Evolutionary conservation across 306 rosid genomes (phyloP), one percentile per base, ranked within the genome.

Genomic region (Lathyrus oleraceus): DNA sequence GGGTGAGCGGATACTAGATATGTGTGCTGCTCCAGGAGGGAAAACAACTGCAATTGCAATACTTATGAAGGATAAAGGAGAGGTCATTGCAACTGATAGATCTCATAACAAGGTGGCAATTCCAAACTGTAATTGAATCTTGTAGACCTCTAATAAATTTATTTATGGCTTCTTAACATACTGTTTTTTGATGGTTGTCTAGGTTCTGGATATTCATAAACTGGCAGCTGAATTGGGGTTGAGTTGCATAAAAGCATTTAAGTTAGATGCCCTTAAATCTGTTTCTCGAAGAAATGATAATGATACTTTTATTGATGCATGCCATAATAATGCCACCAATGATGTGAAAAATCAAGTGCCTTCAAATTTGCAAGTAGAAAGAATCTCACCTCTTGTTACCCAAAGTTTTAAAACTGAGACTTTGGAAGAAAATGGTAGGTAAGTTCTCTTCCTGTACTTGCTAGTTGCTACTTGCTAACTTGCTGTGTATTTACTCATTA

Each of bases 21-120:
- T 94, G 97, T 94, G 98, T 86, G 98, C 98, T 64, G 98, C 98
- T 40, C 98, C 97, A 0, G 98, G 98, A 43, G 98, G 98, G 61
- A 94, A 94, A 84, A 90, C 97, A 67, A 94, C 96, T 67, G 98
- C 98, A 63, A 87, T 94, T 71, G 97, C 96, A 58, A 88, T 84
- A 57, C 96, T 90, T 42, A 94, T 94, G 96, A 90, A 85, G 81
- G 90, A 94, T 80, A 82, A 85, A 77, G 98, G 98, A 78, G 91
- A 94, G 86, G 74, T 94, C 71, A 70, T 94, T 80, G 98, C 98
- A 8, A 83, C 80, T 54, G 98, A 90, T 85, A 84, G 97, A 82
- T 90, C 96, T 83, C 98, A 90, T 86, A 94, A 94, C 79, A 94
- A 94, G 94, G 98, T 94, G 78, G 43, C 60, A 65, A 47, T 77